Evolutionary conservation across 805 yeast species (phyloP), one percentile per base, ranked within the genome.

Genomic region (Wickerhamomyces ciferrii): DNA sequence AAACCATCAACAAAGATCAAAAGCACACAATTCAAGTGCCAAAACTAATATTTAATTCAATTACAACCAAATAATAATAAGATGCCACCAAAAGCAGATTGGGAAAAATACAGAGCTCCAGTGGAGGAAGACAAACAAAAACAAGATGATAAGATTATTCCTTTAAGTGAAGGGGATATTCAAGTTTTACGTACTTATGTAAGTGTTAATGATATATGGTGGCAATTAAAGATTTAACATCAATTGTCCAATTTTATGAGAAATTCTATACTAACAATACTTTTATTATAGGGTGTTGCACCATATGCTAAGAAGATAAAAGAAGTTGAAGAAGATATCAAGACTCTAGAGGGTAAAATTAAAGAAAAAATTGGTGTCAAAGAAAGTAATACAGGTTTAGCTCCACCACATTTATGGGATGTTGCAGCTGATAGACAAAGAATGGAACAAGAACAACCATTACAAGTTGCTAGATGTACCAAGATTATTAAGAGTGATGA

Each of bases 391-490:
- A 92, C 99, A 1, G 99, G 99, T n/a, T 74, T 94, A 51, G 89
- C 98, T 18, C 91, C 96, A 43, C 96, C 97, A 7, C 96, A 88
- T 61, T 71, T 92, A 54, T 94, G 99, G 99, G 99, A 94, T 70
- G 89, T 92, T 42, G 81, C 83, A 75, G 98, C 97, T 24, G 99
- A 94, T 69, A 86, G 87, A 64, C 96, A 88, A 68, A 76, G 97
- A 61, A 83, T 91, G 83, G 76, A 84, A 49, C 92, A 85, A 65
- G 98, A 94, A 63, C 97, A 89, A 62, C 97, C 99, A 27, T 73
- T 94, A 54, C 99, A 94, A 68, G 99, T 95, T 41, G 99, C 99
- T 17, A 78, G 99, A 65, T 94, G 99, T 70, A 95, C 99, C 23
- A 94, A 95, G 71, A 94, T 95, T 68, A 92, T 94, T 53, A 86